These are phyloP conservation scores for Leptodontidium sp. DNA, from an alignment of 2,329 filamentous ascomycete genomes.

Conservation along the genomic window DNA sequence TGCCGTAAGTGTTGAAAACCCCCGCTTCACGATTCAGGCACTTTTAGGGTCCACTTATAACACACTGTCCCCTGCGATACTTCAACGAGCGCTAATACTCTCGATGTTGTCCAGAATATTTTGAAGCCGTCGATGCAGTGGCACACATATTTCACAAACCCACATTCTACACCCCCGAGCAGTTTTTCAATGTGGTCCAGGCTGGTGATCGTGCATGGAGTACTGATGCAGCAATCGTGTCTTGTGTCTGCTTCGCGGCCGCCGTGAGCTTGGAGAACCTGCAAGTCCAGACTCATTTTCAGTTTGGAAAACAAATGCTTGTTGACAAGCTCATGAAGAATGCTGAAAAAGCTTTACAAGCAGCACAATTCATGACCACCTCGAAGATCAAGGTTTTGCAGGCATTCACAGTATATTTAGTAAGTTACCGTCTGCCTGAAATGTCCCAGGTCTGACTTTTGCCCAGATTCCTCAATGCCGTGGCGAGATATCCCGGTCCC, in stretches of 20 bases:
- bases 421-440: not conserved
- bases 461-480: not conserved
- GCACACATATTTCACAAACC: slow-evolving; percentile 1
- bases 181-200: not conserved
- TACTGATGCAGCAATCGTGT: not conserved
- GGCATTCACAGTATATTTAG: not conserved
- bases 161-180: not conserved
- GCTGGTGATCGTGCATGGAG: not conserved
- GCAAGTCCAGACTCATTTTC: not conserved
- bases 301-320: not conserved
- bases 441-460: not conserved
- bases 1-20: not conserved
- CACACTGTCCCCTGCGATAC: not conserved
- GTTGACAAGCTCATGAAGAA: not conserved
- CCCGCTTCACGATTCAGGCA: too few relatives aligned
- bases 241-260: not conserved
- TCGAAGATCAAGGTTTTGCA: not conserved
- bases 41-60: not conserved
- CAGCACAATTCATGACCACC: not conserved
- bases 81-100: not conserved
- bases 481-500: not conserved
- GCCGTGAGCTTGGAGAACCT: not conserved
- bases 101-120: not conserved
- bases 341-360: not conserved
- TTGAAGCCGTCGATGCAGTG: not conserved